These are phyloP conservation scores for Colletotrichum musae DNA, from an alignment of 2,329 filamentous ascomycete species.

Conservation along the genomic window DNA sequence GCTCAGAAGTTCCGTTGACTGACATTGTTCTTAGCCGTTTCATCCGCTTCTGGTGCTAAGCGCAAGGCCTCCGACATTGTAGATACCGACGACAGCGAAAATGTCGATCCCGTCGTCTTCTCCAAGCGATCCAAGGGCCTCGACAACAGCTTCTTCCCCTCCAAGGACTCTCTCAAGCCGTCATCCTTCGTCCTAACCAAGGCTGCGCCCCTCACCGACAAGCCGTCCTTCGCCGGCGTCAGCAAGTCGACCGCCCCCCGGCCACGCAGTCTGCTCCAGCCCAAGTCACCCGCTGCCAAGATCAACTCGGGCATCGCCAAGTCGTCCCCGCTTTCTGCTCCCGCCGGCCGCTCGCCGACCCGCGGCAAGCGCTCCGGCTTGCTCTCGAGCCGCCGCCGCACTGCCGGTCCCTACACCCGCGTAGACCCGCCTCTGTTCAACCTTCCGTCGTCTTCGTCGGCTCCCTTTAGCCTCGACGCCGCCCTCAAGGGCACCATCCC, in stretches of 20 bases:
- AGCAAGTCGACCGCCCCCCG: constrained; percentile 49
- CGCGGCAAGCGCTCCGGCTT: constrained; percentile 78
- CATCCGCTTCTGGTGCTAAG: constrained; percentile 61
- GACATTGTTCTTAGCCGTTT: constrained; percentile 53
- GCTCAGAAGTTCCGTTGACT: background rate
- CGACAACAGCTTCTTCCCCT: constrained; percentile 54
- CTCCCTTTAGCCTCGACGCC: constrained; percentile 88
- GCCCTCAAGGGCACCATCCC: constrained; percentile 84
- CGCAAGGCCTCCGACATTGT: constrained; percentile 69
- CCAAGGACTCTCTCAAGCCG: constrained; percentile 65
- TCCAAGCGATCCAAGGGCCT: constrained; percentile 72
- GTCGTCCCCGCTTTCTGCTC: constrained; percentile 73
- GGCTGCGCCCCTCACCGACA: constrained; percentile 51
- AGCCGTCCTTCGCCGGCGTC: constrained; percentile 8
- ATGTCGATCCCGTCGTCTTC: constrained; percentile 71
- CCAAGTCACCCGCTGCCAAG: constrained; percentile 66
- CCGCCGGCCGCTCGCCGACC: constrained; percentile 86
- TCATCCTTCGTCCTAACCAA: constrained; percentile 62
- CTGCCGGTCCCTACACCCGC: constrained; percentile 74
- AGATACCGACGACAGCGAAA: constrained; percentile 70
- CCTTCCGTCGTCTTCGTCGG: constrained; percentile 54
- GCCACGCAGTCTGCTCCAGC: constrained; percentile 62
- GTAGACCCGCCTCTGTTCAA: constrained; percentile 78
- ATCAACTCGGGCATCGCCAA: constrained; percentile 60
- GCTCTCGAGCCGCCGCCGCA: constrained; percentile 77